Evolutionary conservation across 305 asterid genomes (phyloP), one percentile per base, ranked within the genome.

Genomic region (Fraxinus dipetala): DNA sequence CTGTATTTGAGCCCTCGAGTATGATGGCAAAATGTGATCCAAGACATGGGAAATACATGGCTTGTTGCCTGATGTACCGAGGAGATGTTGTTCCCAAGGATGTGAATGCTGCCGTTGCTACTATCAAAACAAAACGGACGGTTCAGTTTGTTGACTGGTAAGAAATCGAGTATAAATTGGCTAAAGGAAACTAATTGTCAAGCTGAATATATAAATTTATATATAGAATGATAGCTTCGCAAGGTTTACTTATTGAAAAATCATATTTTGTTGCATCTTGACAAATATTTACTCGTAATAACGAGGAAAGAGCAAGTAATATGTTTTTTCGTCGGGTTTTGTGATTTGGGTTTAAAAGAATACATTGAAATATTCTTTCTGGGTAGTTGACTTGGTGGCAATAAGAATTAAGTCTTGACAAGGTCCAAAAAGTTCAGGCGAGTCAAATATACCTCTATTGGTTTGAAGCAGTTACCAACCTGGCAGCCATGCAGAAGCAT

Each of bases 11-110:
- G 82, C 92, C 92, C 7, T 84, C 90, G 2, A 87, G 90, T 79
- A 89, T 89, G 92, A 89, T 89, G 92, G 92, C 90, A 5, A 89
- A 89, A 81, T 89, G 92, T 51, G 92, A 89, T 40, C 92, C 92
- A 16, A 84, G 92, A 43, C 92, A 89, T 45, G 92, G 92, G 69
- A 89, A 89, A 78, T 89, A 89, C 88, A 89, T 89, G 92, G 92
- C 92, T 45, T 89, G 92, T 65, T 89, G 92, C 38, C 79, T 89
- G 86, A 89, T 89, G 92, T 89, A 87, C 78, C 89, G 90, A 59
- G 92, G 92, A 77, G 90, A 89, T 76, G 92, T 89, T 79, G 90
- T 89, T 24, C 92, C 92, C 14, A 89, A 89, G 90, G 92, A 89
- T 80, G 92, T 89, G 81, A 87, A 89, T 51, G 88, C 92, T 61